Evolutionary conservation across 2,329 filamentous ascomycete genomes (phyloP).

Genomic region (Penicillium sp.): DNA sequence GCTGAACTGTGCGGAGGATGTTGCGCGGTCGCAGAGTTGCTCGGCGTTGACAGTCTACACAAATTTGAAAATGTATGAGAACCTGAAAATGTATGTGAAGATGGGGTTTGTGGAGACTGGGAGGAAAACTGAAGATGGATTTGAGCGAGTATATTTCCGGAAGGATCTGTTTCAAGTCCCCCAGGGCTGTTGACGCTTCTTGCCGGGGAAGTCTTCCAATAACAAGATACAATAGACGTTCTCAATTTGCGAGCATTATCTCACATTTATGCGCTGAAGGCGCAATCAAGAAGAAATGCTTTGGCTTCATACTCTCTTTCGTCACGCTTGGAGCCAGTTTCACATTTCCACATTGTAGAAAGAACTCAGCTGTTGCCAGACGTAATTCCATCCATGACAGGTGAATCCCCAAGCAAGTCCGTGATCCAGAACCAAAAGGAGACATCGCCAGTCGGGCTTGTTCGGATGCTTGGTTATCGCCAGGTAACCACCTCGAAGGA

Average conservation of each 20-base stretch:
- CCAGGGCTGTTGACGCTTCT: too few species aligned
- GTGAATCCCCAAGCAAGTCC: conserved; percentile 68
- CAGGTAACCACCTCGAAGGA: conserved; percentile 49
- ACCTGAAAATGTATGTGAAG: conserved; percentile 18
- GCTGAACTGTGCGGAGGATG: conserved; percentile 13
- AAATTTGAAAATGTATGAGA: conserved; percentile 27
- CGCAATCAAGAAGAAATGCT: not conserved
- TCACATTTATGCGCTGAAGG: not conserved
- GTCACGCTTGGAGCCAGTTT: not conserved
- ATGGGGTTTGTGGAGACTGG: conserved; percentile 21
- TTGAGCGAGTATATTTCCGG: conserved; percentile 22
- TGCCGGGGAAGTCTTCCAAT: too few species aligned
- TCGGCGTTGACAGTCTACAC: conserved; percentile 19
- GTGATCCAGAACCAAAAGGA: conserved; percentile 61
- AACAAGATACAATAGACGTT: not conserved
- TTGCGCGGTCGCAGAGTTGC: conserved; percentile 2
- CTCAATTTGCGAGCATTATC: conserved; percentile 12
- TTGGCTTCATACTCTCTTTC: not conserved
- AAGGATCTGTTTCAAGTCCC: not conserved
- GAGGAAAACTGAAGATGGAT: conserved; percentile 20
- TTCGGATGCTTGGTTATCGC: conserved; percentile 36
- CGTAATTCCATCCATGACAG: conserved; percentile 61
- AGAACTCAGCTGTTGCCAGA: conserved; percentile 52
- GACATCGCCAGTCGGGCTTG: conserved; percentile 53
- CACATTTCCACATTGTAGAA: conserved; percentile 23